phyloP scores from a whole-genome alignment of 2,329 filamentous ascomycete species.

The Herpotrichia juniperi region DNA sequence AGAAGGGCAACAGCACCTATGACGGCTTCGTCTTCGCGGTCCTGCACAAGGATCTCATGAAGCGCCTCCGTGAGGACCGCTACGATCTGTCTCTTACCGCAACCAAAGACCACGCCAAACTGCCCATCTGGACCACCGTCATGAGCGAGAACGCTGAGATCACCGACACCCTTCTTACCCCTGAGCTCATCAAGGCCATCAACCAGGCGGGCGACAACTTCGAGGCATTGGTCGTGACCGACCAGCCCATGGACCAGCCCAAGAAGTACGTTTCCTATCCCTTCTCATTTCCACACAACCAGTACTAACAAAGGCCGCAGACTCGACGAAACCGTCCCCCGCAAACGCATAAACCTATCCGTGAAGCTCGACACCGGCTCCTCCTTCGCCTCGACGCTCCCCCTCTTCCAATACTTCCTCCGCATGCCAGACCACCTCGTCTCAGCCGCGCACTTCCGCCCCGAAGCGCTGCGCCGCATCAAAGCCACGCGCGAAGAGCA shows the following conservation, averaged over 20 bases:
- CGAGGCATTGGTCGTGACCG: constrained; percentile 86
- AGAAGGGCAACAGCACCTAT: constrained; percentile 71
- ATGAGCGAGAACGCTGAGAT: constrained; percentile 98
- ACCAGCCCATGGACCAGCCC: constrained; percentile 88
- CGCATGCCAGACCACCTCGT: constrained; percentile 85
- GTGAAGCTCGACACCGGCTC: constrained; percentile 68
- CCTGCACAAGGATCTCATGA: constrained; percentile 95
- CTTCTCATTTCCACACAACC: background rate
- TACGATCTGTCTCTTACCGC: constrained; percentile 93
- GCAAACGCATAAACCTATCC: constrained; percentile 85
- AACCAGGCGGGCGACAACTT: constrained; percentile 74
- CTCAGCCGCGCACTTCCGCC: constrained; percentile 79
- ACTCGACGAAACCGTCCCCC: constrained; percentile 80
- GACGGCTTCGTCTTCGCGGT: constrained; percentile 95
- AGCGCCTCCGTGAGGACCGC: constrained; percentile 83
- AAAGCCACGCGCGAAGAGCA: constrained; percentile 79
- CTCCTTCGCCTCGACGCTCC: constrained; percentile 66
- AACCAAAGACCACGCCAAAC: constrained; percentile 90
- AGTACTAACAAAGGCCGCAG: constrained; percentile 50
- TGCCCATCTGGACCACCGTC: constrained; percentile 87
- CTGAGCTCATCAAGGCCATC: constrained; percentile 83
- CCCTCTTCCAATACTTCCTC: constrained; percentile 81
- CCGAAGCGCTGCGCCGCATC: constrained; percentile 85
- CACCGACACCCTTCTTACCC: constrained; percentile 82
- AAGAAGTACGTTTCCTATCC: constrained; percentile 67